A percentile compares a stretch with the other conserved stretches of the same genome.
Conservation (phyloP, 2,329 filamentous ascomycete genomes). For the Ascomycota sp. region DNA sequence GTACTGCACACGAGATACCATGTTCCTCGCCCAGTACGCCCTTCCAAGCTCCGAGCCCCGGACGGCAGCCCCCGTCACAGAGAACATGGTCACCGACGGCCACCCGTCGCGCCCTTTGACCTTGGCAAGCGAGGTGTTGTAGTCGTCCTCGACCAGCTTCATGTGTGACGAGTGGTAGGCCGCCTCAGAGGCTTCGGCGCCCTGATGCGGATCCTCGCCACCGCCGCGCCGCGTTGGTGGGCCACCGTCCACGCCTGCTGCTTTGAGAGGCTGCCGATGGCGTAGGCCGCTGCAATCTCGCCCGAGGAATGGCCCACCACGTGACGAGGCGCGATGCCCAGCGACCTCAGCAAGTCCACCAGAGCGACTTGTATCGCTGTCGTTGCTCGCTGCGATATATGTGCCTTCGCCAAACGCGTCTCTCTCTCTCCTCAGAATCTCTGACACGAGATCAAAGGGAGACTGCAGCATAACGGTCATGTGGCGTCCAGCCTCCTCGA, state of each 20-base stretch:
- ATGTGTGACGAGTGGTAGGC: conserved; percentile 27
- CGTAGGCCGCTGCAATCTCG: conserved; percentile 24
- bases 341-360: conserved; percentile 16
- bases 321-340: conserved; percentile 11
- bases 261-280: conserved; percentile 14
- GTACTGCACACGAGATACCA: conserved; percentile 24
- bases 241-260: conserved; percentile 20
- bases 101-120: conserved; percentile 5
- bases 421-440: conserved; percentile 11
- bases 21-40: conserved; percentile 25
- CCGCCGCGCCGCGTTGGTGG: conserved; percentile 18
- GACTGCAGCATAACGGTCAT: conserved; percentile 11
- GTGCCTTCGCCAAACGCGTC: conserved; percentile 12
- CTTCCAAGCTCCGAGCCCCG: conserved; percentile 9
- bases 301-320: conserved; percentile 26
- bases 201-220: conserved; percentile 9
- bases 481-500: conserved; percentile 14
- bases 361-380: conserved; percentile 22
- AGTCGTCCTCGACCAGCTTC: conserved; percentile 16
- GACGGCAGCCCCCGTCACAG: conserved; percentile 14
- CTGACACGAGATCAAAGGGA: conserved; percentile 14
- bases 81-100: conserved; percentile 16
- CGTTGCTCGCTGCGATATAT: conserved; percentile 19
- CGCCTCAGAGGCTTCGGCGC: conserved; percentile 11
- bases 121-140: conserved; percentile 9